Evolutionary conservation across 768 basidiomycete genomes (phyloP), one percentile per base, ranked within the genome.

Genomic region (Rhizopogon vesiculosus): DNA sequence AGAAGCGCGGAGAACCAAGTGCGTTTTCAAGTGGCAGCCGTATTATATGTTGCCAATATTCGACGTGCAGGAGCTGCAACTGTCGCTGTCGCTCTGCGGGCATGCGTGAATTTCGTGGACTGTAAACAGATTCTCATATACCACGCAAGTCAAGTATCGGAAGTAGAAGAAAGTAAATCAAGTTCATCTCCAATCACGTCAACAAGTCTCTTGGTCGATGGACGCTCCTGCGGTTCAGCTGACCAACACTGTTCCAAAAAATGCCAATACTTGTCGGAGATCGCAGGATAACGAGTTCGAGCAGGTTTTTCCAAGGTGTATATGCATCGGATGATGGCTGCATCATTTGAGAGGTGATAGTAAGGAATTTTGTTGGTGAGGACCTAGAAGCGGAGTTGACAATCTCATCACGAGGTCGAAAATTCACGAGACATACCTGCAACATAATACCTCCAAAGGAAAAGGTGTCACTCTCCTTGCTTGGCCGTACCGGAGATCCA

Each of bases 381-480:
- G 8, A 49, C 46, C 46, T 49, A 16, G 15, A 22, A 2, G 13
- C 2, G 4, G 19, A 22, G 19, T 1, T 15, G 0, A 16, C 22
- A 13, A 16, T 49, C 3, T 16, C 10, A 18, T 76, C 70, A n/a
- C 75, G 65, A 63, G 69, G 29, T 22, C 5, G 19, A 38, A 8
- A 6, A 0, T 10, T 35, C 5, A 16, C 7, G 33, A 7, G 13
- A 58, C 61, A 6, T n/a, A 67, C 66, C 61, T 69, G 67, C 2
- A 61, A 51, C 56, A 68, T 67, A 13, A 72, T 62, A 46, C 70
- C 72, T 5, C 68, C 74, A 50, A 75, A 72, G 1, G 74, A 75
- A 53, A 72, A 82, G 18, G 79, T 72, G 60, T 82, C 80, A 42
- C 70, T 76, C 45, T 62, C 45, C 2, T 49, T 48, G 16, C 7